Evolutionary conservation across 192 early-diverging fungal species (phyloP), one percentile per base, ranked within the genome.

Genomic region (Piromyces finnis): DNA sequence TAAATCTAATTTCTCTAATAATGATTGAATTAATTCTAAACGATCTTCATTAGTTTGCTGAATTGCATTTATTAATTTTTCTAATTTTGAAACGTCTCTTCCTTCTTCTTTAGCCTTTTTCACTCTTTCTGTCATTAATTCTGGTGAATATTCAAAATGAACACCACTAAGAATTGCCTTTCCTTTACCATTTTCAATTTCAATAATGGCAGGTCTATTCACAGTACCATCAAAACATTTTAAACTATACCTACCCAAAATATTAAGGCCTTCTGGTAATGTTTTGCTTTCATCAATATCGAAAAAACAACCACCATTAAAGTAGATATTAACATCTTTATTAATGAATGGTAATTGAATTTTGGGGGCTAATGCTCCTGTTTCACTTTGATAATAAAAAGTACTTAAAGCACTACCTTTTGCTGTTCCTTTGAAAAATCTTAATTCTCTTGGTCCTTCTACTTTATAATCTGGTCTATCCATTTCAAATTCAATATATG

Each of bases 401-500:
- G 41, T 51, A 51, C 41, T 51, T 51, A 51, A 22, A 1, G 41
- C 91, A 17, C 91, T 91, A 1, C 96, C 97, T 39, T 87, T 39
- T 17, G 89, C 94, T 11, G 89, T 83, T 12, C 91, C 95, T 12
- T 83, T 83, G 79, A 87, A 95, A 77, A 98, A 91, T 18, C 83
- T 86, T 78, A 97, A 85, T 77, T 94, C 91, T 30, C 95, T 87
- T 15, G 87, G 80, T 22, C 95, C 96, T 37, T 89, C 82, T 11
- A 97, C 93, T 81, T 93, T 88, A 77, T 92, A 84, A 12, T 80
- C 80, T 11, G 84, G 83, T 29, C 86, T 84, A 9, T 89, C 91
- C 0, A 86, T 83, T 85, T 97, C 93, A 86, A 98, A 97, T 82
- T 93, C 92, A 29, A 94, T 91, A 26, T 84, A 83, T 11, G 83